phyloP scores from a whole-genome alignment of 148 eudicot species.

The Cornus suecica region DNA sequence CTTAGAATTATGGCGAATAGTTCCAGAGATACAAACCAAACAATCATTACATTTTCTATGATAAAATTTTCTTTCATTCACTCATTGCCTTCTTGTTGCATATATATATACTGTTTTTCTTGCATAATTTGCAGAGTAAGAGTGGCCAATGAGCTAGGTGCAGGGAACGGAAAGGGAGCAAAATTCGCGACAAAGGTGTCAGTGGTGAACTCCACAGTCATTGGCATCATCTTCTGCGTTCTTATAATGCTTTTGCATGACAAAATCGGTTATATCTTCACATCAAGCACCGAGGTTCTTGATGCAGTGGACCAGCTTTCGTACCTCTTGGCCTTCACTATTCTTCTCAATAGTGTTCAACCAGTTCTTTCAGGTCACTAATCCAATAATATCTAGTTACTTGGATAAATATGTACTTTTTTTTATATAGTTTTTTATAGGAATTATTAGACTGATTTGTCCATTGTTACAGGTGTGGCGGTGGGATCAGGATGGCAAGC shows the following conservation, averaged over 20 bases:
- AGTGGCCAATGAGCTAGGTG: neutral
- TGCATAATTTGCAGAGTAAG: neutral
- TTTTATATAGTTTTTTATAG: neutral
- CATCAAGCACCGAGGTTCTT: neutral
- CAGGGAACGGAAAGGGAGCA: neutral
- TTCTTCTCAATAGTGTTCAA: neutral
- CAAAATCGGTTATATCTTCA: neutral
- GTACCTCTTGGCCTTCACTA: neutral
- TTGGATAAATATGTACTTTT: neutral
- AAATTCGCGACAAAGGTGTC: neutral
- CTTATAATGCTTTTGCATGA: neutral
- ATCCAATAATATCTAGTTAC: neutral
- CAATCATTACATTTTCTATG: too few relatives aligned
- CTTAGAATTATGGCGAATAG: too few relatives aligned
- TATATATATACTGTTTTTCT: too few relatives aligned
- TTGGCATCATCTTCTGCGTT: neutral
- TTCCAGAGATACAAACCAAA: too few relatives aligned
- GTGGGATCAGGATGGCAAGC: slow-evolving; percentile 53
- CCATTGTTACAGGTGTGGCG: slow-evolving; percentile 35
- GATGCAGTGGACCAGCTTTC: neutral
- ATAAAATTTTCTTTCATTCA: too few relatives aligned
- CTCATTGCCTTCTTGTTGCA: too few relatives aligned
- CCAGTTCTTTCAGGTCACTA: neutral
- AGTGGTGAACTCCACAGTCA: neutral
- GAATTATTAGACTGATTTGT: neutral